Percentiles rank a stretch among this genome's conserved stretches.
Evolutionary conservation across 1,284 basidiomycete genomes (phyloP).

Genomic region (Rhodotorula mucilaginosa): DNA sequence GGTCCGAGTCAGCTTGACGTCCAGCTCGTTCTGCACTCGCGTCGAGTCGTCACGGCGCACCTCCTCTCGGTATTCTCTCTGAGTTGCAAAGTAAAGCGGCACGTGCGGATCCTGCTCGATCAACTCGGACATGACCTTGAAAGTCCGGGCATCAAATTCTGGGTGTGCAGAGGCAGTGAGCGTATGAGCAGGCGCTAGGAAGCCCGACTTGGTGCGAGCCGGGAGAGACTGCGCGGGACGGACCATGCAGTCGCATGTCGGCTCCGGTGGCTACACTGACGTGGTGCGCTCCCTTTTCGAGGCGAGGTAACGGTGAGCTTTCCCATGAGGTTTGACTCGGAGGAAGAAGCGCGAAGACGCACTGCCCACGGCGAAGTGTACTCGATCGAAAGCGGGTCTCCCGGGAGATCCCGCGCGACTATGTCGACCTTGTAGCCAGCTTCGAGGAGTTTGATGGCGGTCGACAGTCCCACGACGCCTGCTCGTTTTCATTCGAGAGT

Average conservation of each 20-base stretch:
- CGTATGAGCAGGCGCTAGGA: not conserved
- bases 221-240: not conserved
- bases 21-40: not conserved
- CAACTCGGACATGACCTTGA: conserved; percentile 66
- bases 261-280: conserved; percentile 29
- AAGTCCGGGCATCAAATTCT: conserved; percentile 72
- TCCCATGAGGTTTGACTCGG: no score
- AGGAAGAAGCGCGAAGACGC: conserved; percentile 43
- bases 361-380: conserved; percentile 78
- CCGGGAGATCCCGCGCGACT: conserved; percentile 64
- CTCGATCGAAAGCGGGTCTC: conserved; percentile 62
- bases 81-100: conserved; percentile 61
- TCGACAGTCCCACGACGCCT: conserved; percentile 71
- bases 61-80: conserved; percentile 61
- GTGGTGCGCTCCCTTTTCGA: conserved; percentile 37
- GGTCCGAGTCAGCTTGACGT: no score
- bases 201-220: not conserved
- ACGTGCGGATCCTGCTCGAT: conserved; percentile 59
- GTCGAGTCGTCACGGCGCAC: conserved; percentile 28
- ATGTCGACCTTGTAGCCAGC: conserved; percentile 63
- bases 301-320: not conserved
- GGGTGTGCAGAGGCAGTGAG: not conserved
- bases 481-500: conserved; percentile 1
- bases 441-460: conserved; percentile 65
- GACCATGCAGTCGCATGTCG: conserved; percentile 34